Evolutionary conservation across 208 protist species (phyloP).

Genomic region (Trypanosoma conorhini): DNA sequence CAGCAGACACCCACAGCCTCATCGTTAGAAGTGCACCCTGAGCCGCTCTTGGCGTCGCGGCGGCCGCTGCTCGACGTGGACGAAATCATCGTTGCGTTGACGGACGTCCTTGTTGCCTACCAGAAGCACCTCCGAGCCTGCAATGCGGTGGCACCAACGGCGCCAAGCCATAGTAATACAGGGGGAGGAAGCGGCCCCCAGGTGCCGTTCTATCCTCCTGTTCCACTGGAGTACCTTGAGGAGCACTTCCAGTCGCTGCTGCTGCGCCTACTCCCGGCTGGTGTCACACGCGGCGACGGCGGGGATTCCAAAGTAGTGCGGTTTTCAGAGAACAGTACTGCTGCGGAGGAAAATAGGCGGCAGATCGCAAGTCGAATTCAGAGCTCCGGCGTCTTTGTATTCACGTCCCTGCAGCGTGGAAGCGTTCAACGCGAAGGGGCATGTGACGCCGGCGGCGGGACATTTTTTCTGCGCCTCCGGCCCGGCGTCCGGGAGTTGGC

Average conservation of each 20-base stretch:
- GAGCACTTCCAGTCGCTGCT: conserved; percentile 25
- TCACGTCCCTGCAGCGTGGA: neutral
- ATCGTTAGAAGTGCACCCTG: neutral
- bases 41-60: neutral
- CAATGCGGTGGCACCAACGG: neutral
- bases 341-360: conserved; percentile 13
- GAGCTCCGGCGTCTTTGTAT: conserved; percentile 16
- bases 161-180: neutral
- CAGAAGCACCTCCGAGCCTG: neutral
- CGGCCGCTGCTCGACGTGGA: conserved; percentile 16
- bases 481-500: conserved; percentile 28
- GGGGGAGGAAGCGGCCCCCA: neutral
- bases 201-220: conserved; percentile 26
- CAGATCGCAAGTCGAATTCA: conserved; percentile 17
- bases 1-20: neutral
- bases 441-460: neutral
- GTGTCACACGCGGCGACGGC: neutral
- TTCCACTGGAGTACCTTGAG: conserved; percentile 26
- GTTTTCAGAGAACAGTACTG: neutral
- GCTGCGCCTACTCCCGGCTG: conserved; percentile 8
- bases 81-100: conserved; percentile 19
- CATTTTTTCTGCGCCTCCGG: conserved; percentile 11
- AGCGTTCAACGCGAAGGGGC: neutral
- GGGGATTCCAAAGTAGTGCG: neutral
- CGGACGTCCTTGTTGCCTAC: conserved; percentile 14